Evolutionary conservation across 495 filamentous ascomycete genomes (phyloP).

Genomic region (Cercophora sp.): DNA sequence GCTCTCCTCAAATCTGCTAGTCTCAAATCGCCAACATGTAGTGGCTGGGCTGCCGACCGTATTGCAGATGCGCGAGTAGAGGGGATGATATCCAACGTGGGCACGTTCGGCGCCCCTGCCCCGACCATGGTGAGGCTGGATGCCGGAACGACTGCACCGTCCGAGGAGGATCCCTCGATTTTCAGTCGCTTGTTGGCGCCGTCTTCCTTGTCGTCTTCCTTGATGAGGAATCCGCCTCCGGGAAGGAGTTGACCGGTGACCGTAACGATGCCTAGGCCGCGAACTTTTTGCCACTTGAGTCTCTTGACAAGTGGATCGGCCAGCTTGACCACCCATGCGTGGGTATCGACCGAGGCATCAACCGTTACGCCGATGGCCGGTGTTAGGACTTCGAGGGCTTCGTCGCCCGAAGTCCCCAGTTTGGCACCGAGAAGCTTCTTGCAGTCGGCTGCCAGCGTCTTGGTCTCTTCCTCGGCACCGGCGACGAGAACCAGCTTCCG

Average conservation of each 20-base stretch:
- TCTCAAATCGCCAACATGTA: constrained; percentile 91
- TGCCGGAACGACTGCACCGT: constrained; percentile 2
- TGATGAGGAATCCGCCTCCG: constrained; percentile 46
- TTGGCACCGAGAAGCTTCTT: constrained; percentile 63
- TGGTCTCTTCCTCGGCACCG: constrained; percentile 73
- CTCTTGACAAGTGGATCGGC: constrained; percentile 75
- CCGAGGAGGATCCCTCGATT: constrained; percentile 15
- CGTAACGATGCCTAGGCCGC: constrained; percentile 82
- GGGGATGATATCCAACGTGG: constrained; percentile 75
- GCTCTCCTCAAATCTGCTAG: constrained; percentile 83
- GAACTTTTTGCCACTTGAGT: constrained; percentile 91
- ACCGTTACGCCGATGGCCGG: constrained; percentile 66
- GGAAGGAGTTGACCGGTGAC: constrained; percentile 62
- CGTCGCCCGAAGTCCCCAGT: constrained; percentile 38
- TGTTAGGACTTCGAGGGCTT: constrained; percentile 66
- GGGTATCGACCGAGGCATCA: constrained; percentile 94
- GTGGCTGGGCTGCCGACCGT: constrained; percentile 73
- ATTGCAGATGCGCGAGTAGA: constrained; percentile 71
- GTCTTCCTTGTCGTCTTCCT: constrained; percentile 45
- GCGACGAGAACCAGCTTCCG: constrained; percentile 87
- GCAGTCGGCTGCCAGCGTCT: constrained; percentile 73
- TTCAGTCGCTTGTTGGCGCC: constrained; percentile 28
- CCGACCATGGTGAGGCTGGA: not conserved
- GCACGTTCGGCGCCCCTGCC: constrained; percentile 27
- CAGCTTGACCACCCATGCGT: constrained; percentile 92